Base-by-base conservation (phyloP, 2,329 filamentous ascomycete genomes). In the Canariomyces notabilis region DNA sequence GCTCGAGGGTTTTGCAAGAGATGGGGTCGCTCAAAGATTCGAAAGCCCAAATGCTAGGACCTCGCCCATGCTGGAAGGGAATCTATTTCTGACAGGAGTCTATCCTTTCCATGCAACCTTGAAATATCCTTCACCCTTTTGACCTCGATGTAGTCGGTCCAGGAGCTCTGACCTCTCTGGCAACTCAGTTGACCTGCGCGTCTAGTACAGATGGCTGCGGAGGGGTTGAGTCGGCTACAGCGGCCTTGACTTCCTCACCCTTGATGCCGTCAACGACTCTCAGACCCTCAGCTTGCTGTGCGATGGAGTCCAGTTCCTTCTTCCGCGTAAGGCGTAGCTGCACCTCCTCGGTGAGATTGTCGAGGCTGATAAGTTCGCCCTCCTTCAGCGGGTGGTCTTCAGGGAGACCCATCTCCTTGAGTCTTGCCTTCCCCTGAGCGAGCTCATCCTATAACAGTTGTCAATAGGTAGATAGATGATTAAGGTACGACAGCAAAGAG, bases 331-430 rank as follows among this genome's bases (percentile, higher is more conserved):
- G 63, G 14, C 69, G 61, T 33, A 50, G 44, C 26, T 54, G 42
- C 6, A 57, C 54, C 26, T 57, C 55, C 39, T 55, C 50, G n/a
- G 45, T 31, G 18, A 59, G 52, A 19, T 51, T 55, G 14, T 57
- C 52, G 12, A 56, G 42, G 22, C 44, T 49, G 31, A 58, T 51
- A 11, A 59, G 52, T 46, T 56, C 50, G 40, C 90, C 91, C 49
- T 95, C 87, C 72, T 96, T 95, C 65, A 95, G 88, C 0, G 89
- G 83, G 73, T 96, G 87, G 20, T 82, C 88, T 33, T 93, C 84
- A 3, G 78, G 76, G 46, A 94, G 73, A 37, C 89, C 83, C 70
- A 89, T 61, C 42, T 63, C 72, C 80, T 97, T 97, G 64, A 96
- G 77, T 68, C 86, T 88, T 56, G 94, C 85, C 65, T 95, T 85